Conservation (phyloP, 495 filamentous ascomycete genomes). For the Daldinia decipiens region DNA sequence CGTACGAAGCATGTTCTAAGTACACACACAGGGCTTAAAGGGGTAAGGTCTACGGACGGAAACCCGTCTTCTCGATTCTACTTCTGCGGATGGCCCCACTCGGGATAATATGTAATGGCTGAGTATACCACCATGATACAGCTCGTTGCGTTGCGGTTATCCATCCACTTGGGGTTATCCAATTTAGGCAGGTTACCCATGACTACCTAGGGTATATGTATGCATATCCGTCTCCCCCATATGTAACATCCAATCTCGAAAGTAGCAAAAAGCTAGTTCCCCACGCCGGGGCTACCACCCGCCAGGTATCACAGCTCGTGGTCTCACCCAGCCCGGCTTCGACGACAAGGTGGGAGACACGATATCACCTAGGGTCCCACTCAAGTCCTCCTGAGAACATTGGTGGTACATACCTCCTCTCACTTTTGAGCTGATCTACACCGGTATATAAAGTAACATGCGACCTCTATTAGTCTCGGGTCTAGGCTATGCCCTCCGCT, state of each 20-base stretch:
- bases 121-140: conserved; percentile 20
- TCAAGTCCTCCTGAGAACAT: conserved; percentile 4
- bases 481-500: neutral
- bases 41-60: neutral
- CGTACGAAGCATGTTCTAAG: neutral
- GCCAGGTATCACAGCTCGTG: conserved; percentile 3
- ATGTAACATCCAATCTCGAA: conserved; percentile 27
- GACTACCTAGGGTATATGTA: conserved; percentile 28
- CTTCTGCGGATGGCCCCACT: conserved; percentile 6
- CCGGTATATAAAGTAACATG: conserved; percentile 26
- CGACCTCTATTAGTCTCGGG: conserved; percentile 11
- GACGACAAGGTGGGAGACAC: conserved; percentile 9
- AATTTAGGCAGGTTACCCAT: conserved; percentile 44
- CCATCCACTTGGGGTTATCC: conserved; percentile 24
- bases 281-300: conserved; percentile 14
- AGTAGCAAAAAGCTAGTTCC: conserved; percentile 9
- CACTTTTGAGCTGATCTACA: conserved; percentile 12
- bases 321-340: conserved; percentile 18
- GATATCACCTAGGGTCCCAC: neutral
- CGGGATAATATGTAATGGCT: conserved; percentile 26
- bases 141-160: conserved; percentile 25
- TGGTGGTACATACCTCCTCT: neutral
- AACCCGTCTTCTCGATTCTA: conserved; percentile 2
- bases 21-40: neutral
- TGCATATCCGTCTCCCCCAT: neutral